phyloP scores from a whole-genome alignment of 768 basidiomycete genomes.

The Phlegmacium glaucopus region DNA sequence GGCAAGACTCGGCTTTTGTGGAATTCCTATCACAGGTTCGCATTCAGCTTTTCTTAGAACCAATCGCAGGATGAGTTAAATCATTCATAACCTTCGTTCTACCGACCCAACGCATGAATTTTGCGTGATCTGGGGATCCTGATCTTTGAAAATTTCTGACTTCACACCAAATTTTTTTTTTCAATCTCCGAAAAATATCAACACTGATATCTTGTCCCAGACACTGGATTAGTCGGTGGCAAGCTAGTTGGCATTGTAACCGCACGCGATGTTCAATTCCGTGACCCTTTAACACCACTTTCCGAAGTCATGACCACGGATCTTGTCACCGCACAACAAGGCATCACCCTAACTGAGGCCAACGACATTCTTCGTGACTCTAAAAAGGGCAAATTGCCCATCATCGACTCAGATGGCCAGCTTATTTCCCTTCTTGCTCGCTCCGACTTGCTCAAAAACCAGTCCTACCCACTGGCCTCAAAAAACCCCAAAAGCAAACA shows the following conservation, averaged over 20 bases:
- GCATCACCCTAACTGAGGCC: constrained; percentile 88
- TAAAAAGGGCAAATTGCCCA: constrained; percentile 96
- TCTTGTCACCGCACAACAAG: constrained; percentile 83
- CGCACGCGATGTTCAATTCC: constrained; percentile 94
- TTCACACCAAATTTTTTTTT: background rate
- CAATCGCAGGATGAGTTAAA: constrained; percentile 44
- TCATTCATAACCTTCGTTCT: constrained; percentile 82
- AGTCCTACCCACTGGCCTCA: constrained; percentile 91
- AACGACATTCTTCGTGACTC: constrained; percentile 93
- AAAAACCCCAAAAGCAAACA: constrained; percentile 92
- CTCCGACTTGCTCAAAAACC: constrained; percentile 96
- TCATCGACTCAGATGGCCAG: constrained; percentile 49
- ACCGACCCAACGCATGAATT: constrained; percentile 64
- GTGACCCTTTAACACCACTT: constrained; percentile 59
- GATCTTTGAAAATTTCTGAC: constrained; percentile 32
- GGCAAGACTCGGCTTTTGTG: constrained; percentile 87
- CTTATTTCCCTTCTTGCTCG: constrained; percentile 84
- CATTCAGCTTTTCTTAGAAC: constrained; percentile 16
- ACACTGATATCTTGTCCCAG: constrained; percentile 37
- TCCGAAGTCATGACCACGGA: constrained; percentile 85
- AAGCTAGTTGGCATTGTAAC: constrained; percentile 97
- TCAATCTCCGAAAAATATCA: constrained; percentile 6
- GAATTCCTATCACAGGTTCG: constrained; percentile 96
- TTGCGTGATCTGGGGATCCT: constrained; percentile 74
- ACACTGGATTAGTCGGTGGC: constrained; percentile 82